Evolutionary conservation across 2,329 filamentous ascomycete species (phyloP).

Genomic region (Coniochaeta sp.): DNA sequence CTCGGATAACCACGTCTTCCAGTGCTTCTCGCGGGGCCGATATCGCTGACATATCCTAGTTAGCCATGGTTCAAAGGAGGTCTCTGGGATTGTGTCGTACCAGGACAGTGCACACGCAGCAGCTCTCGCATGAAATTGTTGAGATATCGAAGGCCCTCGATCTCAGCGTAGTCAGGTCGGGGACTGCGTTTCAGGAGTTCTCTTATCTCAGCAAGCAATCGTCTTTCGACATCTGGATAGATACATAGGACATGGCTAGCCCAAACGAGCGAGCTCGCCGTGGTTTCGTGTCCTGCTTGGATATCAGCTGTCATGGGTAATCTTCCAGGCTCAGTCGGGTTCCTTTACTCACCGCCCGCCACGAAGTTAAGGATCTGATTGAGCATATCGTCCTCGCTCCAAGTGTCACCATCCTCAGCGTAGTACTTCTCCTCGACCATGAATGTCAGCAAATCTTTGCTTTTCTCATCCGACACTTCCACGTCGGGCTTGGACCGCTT

Average conservation of each 20-base stretch:
- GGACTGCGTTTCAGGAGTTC: slow-evolving; percentile 19
- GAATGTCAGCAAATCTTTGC: slow-evolving; percentile 34
- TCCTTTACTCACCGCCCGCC: background rate
- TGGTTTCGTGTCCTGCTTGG: slow-evolving; percentile 34
- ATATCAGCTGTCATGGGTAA: background rate
- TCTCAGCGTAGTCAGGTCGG: slow-evolving; percentile 25
- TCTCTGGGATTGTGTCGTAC: too few species aligned
- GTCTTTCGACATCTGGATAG: slow-evolving; percentile 26
- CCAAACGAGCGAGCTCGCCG: slow-evolving; percentile 32
- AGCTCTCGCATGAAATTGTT: slow-evolving; percentile 36
- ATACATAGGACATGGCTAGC: slow-evolving; percentile 28
- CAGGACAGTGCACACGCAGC: slow-evolving; percentile 30
- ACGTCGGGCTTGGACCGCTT: background rate
- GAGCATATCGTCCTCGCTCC: slow-evolving; percentile 4
- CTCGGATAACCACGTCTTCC: slow-evolving; percentile 23
- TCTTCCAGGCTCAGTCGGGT: too few species aligned
- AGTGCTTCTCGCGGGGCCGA: slow-evolving; percentile 21
- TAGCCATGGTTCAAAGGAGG: too few species aligned
- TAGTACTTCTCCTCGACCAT: slow-evolving; percentile 15
- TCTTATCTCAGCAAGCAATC: slow-evolving; percentile 29
- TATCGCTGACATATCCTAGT: too few species aligned
- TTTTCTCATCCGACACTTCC: slow-evolving; percentile 19
- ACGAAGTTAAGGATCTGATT: background rate
- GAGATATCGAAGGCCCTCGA: slow-evolving; percentile 30
- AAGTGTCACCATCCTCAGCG: background rate